phyloP scores from a whole-genome alignment of 495 filamentous ascomycete genomes.

The Tuber aestivum region DNA sequence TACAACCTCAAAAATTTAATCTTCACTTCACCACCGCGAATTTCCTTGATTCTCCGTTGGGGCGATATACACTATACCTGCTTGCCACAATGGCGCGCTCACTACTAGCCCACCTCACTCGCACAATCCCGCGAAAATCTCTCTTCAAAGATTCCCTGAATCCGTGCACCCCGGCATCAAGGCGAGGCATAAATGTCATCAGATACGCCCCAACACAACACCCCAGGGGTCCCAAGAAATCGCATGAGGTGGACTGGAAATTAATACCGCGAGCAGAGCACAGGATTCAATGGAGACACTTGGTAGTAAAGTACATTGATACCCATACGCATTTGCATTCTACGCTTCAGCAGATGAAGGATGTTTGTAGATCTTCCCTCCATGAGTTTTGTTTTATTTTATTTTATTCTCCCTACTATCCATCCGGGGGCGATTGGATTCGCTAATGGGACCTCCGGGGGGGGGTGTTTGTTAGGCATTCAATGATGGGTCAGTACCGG shows the following conservation, averaged over 20 bases:
- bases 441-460: neutral
- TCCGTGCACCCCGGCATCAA: neutral
- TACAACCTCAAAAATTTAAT: no score
- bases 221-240: neutral
- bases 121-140: neutral
- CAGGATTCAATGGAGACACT: neutral
- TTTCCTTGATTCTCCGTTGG: neutral
- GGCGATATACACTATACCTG: neutral
- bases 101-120: neutral
- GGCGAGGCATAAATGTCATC: neutral
- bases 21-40: neutral
- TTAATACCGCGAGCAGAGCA: constrained; percentile 3
- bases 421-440: neutral
- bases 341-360: constrained; percentile 15
- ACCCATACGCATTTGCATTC: constrained; percentile 17
- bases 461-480: neutral
- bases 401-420: neutral
- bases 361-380: constrained; percentile 9
- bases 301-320: constrained; percentile 11
- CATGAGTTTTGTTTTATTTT: constrained; percentile 11
- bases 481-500: neutral
- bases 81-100: neutral
- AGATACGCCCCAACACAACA: neutral
- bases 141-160: neutral
- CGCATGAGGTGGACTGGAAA: neutral